These are phyloP conservation scores for Lignosus rhinocerotis DNA, from an alignment of 1,284 basidiomycete species.

Conservation along the genomic window DNA sequence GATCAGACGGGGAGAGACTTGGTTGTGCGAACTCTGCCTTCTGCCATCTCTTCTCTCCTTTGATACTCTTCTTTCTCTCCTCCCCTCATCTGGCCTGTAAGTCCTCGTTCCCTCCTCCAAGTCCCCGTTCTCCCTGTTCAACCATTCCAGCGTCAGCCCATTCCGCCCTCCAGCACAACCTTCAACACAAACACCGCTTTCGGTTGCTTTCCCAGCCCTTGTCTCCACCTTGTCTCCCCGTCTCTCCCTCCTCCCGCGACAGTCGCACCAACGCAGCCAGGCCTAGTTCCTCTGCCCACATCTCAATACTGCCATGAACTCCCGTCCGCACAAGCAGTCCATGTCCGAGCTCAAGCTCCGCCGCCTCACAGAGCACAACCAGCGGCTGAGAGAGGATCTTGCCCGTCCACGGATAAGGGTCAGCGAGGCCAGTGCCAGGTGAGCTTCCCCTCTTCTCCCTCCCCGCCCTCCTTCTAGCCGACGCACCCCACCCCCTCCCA, in stretches of 20 bases:
- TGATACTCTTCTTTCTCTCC: slow-evolving; percentile 18
- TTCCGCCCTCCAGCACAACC: slow-evolving; percentile 14
- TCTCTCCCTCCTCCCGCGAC: slow-evolving; percentile 7
- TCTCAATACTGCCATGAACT: slow-evolving; percentile 49
- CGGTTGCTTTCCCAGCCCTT: slow-evolving; percentile 14
- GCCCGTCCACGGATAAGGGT: slow-evolving; percentile 85
- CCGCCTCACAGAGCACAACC: slow-evolving; percentile 91
- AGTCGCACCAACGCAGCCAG: slow-evolving; percentile 1
- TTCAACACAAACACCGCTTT: not conserved
- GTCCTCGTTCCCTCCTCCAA: slow-evolving; percentile 1
- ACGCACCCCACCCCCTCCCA: too few species aligned
- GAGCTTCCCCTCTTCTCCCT: slow-evolving; percentile 32
- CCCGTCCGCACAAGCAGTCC: slow-evolving; percentile 70
- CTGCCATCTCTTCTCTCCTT: slow-evolving; percentile 18
- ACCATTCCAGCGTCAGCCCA: slow-evolving; percentile 13
- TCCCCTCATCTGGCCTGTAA: slow-evolving; percentile 10
- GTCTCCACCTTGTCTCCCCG: not conserved
- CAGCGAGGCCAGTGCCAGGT: slow-evolving; percentile 91
- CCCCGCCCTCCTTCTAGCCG: slow-evolving; percentile 1
- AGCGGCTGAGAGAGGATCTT: slow-evolving; percentile 87
- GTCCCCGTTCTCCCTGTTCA: not conserved
- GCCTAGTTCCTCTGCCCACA: slow-evolving; percentile 5
- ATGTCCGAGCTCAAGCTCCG: slow-evolving; percentile 98
- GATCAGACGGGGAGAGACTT: not conserved
- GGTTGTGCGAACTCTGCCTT: not conserved